Evolutionary conservation across 345 rosid species (phyloP).

Genomic region (Laguncularia racemosa): DNA sequence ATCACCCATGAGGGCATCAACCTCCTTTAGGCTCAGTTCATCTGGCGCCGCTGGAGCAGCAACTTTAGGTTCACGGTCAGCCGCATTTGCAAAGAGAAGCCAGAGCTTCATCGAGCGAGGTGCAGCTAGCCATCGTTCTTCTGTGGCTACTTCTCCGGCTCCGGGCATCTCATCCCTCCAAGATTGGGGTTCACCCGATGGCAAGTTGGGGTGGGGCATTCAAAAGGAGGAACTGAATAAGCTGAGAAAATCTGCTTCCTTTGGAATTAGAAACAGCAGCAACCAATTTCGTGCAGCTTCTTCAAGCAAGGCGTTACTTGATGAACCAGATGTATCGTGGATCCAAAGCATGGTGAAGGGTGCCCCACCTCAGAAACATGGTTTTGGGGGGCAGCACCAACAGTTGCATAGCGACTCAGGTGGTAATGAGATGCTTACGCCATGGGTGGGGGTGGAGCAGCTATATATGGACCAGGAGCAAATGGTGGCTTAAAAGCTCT

Average conservation of each 20-base stretch:
- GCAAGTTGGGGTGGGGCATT: slow-evolving; percentile 75
- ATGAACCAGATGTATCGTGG: slow-evolving; percentile 78
- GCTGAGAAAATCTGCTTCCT: slow-evolving; percentile 64
- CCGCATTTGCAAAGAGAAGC: slow-evolving; percentile 62
- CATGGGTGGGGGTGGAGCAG: slow-evolving; percentile 88
- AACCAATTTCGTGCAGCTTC: slow-evolving; percentile 13
- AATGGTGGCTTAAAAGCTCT: slow-evolving; percentile 46
- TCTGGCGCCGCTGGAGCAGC: slow-evolving; percentile 35
- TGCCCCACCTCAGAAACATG: slow-evolving; percentile 18
- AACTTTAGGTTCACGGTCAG: slow-evolving; percentile 44
- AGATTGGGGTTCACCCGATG: slow-evolving; percentile 78
- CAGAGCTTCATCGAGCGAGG: slow-evolving; percentile 65
- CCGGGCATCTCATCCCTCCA: slow-evolving; percentile 22
- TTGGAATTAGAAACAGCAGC: slow-evolving; percentile 38
- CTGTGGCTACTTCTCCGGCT: slow-evolving; percentile 29
- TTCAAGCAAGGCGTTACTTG: slow-evolving; percentile 18
- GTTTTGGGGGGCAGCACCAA: slow-evolving; percentile 30
- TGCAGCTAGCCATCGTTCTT: slow-evolving; percentile 27
- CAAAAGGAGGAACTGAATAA: slow-evolving; percentile 68
- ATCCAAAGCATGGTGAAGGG: slow-evolving; percentile 66
- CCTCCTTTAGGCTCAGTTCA: slow-evolving; percentile 34
- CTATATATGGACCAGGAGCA: slow-evolving; percentile 75
- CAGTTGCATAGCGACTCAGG: slow-evolving; percentile 29
- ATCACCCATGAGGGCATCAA: slow-evolving; percentile 39
- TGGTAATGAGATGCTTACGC: slow-evolving; percentile 33